Base-by-base conservation (phyloP, 2,329 filamentous ascomycete species). In the Elsinoe batatas region DNA sequence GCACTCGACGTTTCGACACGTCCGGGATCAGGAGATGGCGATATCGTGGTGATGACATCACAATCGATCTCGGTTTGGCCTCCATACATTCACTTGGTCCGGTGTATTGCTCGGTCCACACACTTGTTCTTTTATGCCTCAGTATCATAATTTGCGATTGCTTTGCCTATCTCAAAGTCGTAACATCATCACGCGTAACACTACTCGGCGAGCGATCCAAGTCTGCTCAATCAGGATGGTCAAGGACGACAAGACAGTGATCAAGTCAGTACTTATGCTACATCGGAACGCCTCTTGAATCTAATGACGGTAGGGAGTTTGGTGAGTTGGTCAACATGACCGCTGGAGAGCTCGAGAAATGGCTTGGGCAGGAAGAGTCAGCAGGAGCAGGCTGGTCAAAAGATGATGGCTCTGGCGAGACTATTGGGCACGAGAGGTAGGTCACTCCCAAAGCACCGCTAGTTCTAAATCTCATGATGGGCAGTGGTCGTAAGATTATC, bases 321-420 rank as follows among this genome's bases (percentile, higher is more conserved):
- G 84, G 85, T 59, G 74, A 79, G 37, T 68, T 84, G 46, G 80
- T 85, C 66, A 85, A 85, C 67, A 85, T 86, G 82, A 76, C 74
- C 10, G 72, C 80, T 1, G 66, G 73, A 1, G 81, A 85, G 59
- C 74, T 86, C 13, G 74, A 81, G 61, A 71, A 75, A 20, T 85
- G 82, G 83, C 75, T 85, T 20, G 74, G 79, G 59, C 73, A 75
- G 5, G 74, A 78, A n/a, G 74, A 80, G 32, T 84, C 80, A 8
- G 72, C 74, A 47, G 74, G 72, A 15, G 76, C 81, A 1, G 82
- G 83, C 2, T 84, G 80, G 81, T 68, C 68, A 38, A 83, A 83
- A 61, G 76, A 79, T 54, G 74, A 78, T 54, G 74, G 73, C 10
- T 75, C 74, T 2, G 79, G 79, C 7, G 82, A 86, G 66, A 82